Evolutionary conservation across 208 protist species (phyloP).

Genomic region (Sergeia podlipaevii): DNA sequence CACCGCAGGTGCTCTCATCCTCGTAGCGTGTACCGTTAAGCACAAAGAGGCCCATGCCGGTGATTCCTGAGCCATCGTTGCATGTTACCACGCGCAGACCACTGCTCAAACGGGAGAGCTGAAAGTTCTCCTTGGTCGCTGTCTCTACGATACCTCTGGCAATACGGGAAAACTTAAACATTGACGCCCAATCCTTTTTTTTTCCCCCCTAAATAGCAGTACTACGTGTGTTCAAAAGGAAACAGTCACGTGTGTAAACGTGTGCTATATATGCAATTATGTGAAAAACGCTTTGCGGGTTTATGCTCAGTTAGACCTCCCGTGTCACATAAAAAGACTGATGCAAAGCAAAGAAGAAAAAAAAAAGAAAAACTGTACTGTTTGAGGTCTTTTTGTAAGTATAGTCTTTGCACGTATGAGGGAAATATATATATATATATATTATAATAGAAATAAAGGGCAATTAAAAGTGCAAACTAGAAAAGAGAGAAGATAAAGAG

Average conservation of each 20-base stretch:
- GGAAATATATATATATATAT: neutral
- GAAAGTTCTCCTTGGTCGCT: conserved; percentile 60
- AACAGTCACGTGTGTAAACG: neutral
- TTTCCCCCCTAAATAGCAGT: neutral
- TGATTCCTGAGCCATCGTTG: conserved; percentile 79
- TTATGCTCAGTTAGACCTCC: neutral
- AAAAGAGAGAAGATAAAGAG: too few relatives aligned
- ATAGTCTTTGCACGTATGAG: neutral
- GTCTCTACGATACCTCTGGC: conserved; percentile 47
- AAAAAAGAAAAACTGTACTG: neutral
- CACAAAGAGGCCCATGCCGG: conserved; percentile 83
- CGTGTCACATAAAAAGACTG: neutral
- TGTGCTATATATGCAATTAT: neutral
- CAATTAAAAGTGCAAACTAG: too few relatives aligned
- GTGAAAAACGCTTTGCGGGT: neutral
- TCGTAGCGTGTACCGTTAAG: conserved; percentile 85
- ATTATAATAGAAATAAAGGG: too few relatives aligned
- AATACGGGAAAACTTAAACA: conserved; percentile 39
- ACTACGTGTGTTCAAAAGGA: neutral
- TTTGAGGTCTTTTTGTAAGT: neutral
- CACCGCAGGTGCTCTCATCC: conserved; percentile 43
- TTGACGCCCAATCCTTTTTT: conserved; percentile 7
- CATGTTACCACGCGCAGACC: conserved; percentile 85
- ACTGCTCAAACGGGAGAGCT: conserved; percentile 60
- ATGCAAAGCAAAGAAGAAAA: neutral